Evolutionary conservation across 2,329 filamentous ascomycete genomes (phyloP), one percentile per base, ranked within the genome.

Genomic region (Beauveria medogensis): DNA sequence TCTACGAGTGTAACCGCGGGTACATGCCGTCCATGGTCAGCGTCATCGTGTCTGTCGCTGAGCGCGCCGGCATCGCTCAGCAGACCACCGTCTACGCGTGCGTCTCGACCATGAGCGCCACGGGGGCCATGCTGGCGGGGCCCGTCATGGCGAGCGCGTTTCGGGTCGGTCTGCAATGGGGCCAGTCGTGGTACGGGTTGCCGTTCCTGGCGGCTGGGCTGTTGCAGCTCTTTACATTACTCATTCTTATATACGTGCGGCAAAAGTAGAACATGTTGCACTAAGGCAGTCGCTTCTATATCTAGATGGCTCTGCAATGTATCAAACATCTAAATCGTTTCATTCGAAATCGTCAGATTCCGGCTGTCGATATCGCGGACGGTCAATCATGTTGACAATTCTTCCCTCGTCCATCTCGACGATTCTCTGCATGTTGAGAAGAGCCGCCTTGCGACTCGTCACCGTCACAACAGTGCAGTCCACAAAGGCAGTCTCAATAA

Each of bases 401-500:
- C 28, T 16, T 14, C 46, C 53, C 9, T 26, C 14, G 14, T 57
- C 40, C 51, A 63, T 51, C 20, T 56, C 40, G 1, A 63, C 9
- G 14, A 60, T 46, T 9, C 14, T 53, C 37, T 61, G 22, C 41
- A 57, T 63, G 12, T 59, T 55, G 2, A 14, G 22, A 26, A 64
- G 47, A 28, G 43, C 62, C 20, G 59, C 57, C 22, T 55, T 54
- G 5, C 64, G 59, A 50, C 66, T 63, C 22, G 59, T 64, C 14
- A 65, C 62, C 2, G 44, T 59, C 22, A 67, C 16, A 14, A 62
- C 55, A 2, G 62, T 64, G 22, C 63, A 64, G 30, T 62, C 58
- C 12, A 30, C 55, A 60, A 67, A 66, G 9, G 57, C 59, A 16
- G 51, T 52, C 16, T 56, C 47, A 52, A 66, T 47, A 8, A 66